phyloP scores from a whole-genome alignment of 116 monocot species.

The Zostera marina region DNA sequence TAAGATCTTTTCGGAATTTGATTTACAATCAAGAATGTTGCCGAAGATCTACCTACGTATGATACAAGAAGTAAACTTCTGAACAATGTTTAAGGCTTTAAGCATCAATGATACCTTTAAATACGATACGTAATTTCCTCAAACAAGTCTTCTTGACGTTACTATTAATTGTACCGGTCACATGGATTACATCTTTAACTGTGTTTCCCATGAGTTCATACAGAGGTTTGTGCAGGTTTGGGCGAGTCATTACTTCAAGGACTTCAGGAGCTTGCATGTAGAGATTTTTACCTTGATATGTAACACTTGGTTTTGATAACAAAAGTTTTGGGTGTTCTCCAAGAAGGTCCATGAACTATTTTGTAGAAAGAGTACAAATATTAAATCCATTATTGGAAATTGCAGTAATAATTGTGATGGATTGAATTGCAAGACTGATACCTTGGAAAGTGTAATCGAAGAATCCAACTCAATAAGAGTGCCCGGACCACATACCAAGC shows the following conservation, averaged over 20 bases:
- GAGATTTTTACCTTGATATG: conserved; percentile 51
- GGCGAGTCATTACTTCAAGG: conserved; percentile 84
- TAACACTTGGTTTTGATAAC: conserved; percentile 62
- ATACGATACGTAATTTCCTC: conserved; percentile 64
- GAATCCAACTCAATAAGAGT: conserved; percentile 65
- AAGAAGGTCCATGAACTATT: conserved; percentile 74
- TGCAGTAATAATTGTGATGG: background rate
- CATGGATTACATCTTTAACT: conserved; percentile 50
- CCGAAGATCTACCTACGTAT: too few relatives aligned
- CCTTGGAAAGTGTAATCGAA: conserved; percentile 66
- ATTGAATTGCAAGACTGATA: conserved; percentile 5
- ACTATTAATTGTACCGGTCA: conserved; percentile 38
- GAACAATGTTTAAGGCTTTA: too few relatives aligned
- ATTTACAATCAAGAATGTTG: too few relatives aligned
- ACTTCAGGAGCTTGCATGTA: conserved; percentile 95
- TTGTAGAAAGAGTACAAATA: background rate
- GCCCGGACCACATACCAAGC: conserved; percentile 91
- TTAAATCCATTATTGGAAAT: background rate
- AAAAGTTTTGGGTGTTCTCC: conserved; percentile 47
- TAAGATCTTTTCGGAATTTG: too few relatives aligned
- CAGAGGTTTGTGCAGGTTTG: conserved; percentile 59
- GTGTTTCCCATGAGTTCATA: conserved; percentile 53
- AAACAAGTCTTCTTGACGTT: conserved; percentile 45
- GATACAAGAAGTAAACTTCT: too few relatives aligned
- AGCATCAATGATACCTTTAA: conserved; percentile 28